These are phyloP conservation scores for Glaciozyma antarctica DNA, from an alignment of 768 basidiomycete genomes.

Conservation along the genomic window DNA sequence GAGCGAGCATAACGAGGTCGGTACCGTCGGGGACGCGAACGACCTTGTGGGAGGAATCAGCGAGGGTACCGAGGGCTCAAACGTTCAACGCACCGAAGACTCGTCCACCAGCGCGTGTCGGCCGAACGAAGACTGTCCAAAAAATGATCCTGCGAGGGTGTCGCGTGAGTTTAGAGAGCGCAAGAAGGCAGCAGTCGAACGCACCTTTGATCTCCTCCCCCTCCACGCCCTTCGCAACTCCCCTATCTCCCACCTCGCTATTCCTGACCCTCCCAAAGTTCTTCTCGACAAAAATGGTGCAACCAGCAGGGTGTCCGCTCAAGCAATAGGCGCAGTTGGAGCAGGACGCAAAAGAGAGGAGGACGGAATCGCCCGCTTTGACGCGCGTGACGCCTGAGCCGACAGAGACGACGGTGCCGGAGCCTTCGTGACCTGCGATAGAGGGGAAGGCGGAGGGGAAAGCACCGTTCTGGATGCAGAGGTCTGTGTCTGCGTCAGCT, in stretches of 20 bases:
- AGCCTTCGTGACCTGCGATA: constrained; percentile 23
- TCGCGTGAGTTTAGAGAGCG: background rate
- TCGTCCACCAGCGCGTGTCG: constrained; percentile 31
- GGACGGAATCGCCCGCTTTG: constrained; percentile 8
- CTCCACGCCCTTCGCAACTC: background rate
- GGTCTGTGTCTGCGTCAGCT: constrained; percentile 1
- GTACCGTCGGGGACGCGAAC: constrained; percentile 4
- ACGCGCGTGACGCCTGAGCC: constrained; percentile 10
- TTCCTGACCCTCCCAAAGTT: constrained; percentile 27
- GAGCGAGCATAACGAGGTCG: constrained; percentile 21
- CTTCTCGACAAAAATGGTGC: constrained; percentile 11
- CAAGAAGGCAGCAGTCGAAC: too few relatives aligned
- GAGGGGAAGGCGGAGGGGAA: constrained; percentile 19
- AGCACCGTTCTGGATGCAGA: constrained; percentile 1
- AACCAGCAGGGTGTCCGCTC: constrained; percentile 21
- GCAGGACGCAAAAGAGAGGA: constrained; percentile 28
- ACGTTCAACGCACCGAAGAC: constrained; percentile 18
- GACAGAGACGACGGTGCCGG: constrained; percentile 7
- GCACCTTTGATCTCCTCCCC: constrained; percentile 9
- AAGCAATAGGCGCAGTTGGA: constrained; percentile 19
- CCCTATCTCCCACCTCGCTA: background rate
- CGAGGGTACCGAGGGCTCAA: background rate
- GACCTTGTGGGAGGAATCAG: background rate
- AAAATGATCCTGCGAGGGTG: constrained; percentile 25
- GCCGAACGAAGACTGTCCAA: constrained; percentile 32